Base-by-base conservation (phyloP, 2,329 filamentous ascomycete genomes). In the Trichophyton verrucosum region DNA sequence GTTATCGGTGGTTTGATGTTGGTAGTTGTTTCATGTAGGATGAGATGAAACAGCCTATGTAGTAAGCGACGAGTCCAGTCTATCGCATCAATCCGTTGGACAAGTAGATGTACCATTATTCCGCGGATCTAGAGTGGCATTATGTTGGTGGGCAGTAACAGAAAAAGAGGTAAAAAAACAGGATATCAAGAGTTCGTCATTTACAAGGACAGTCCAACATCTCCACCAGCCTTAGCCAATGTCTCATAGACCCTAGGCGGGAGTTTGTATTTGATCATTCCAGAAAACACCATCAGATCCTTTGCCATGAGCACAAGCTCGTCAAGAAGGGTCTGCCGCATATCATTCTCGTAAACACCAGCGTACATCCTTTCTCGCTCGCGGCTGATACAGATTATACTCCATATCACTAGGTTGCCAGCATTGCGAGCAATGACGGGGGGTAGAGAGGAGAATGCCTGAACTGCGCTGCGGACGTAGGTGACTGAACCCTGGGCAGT, bases 211-310 rank as follows among this genome's bases (percentile, higher is more conserved):
- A 73, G 74, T 30, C 76, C 76, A 63, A 77, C 77, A 68, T 91
- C 87, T 51, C 86, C 86, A 57, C 87, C 89, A 46, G 89, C 90
- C 70, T 86, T 83, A 57, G 91, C 91, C 69, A 97, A 77, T 64
- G 87, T 88, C 78, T 96, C 92, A 75, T 95, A 92, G 60, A 97
- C 81, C 69, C 88, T 83, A 42, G 89, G 87, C 58, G 90, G 89
- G 76, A 97, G 82, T 69, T 94, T 86, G 76, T 96, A 97, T 70
- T 89, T 86, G 70, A 97, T 84, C 80, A 96, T 85, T 61, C 91
- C 92, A 15, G 91, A 92, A 78, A 96, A 97, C 13, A 94, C 88
- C 78, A 94, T 96, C 68, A 96, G 75, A 74, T 97, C 92, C 73
- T 91, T 85, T 44, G 89, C 91, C 77, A 88, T 89, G 72, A 87